Base-by-base conservation (phyloP, 2,329 filamentous ascomycete genomes). In the Pseudogymnoascus sp. region DNA sequence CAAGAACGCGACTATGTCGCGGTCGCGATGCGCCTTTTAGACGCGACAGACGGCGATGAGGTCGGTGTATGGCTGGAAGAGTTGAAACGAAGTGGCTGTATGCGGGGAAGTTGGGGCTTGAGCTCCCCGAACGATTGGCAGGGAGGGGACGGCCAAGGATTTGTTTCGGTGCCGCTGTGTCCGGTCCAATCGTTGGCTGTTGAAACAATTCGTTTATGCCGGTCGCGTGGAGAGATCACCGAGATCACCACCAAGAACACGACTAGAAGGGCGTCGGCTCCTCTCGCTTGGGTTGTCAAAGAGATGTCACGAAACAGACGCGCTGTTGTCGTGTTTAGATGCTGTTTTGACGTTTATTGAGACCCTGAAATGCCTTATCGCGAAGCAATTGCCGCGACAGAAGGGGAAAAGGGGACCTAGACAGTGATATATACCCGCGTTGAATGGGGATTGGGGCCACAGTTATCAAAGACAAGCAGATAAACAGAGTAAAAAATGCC, bases 1-100 rank as follows among this genome's bases (percentile, higher is more conserved):
- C 34, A 28, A 61, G 34, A 61, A 61, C 60, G 37, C 60, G 60
- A 37, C 37, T 41, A 37, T 61, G 60, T 61, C 60, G 60, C 60
- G 60, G 60, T 61, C 34, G 34, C 34, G 37, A 61, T 43, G 60
- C 34, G 60, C 34, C 39, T 37, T 37, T 19, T 61, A 61, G 60
- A 61, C 60, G 60, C 60, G 60, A 61, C 37, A 43, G 60, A 39
- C 34, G 37, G 34, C 34, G 19, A 41, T 23, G 31, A 25, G 34
- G 21, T n/a, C 60, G 19, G 8, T 37, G 60, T 28, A 39, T 61
- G 34, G 60, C 21, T 61, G 60, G 60, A 61, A 61, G 60, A 61
- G 34, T 61, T 61, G 60, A 61, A 57, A 34, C 28, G 34, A 6
- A 61, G 67, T 23, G n/a, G 34, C 25, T 37, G 23, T 39, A 43